Evolutionary conservation across 2,329 filamentous ascomycete genomes (phyloP), one percentile per base, ranked within the genome.

Genomic region (Trichoderma atroviride): DNA sequence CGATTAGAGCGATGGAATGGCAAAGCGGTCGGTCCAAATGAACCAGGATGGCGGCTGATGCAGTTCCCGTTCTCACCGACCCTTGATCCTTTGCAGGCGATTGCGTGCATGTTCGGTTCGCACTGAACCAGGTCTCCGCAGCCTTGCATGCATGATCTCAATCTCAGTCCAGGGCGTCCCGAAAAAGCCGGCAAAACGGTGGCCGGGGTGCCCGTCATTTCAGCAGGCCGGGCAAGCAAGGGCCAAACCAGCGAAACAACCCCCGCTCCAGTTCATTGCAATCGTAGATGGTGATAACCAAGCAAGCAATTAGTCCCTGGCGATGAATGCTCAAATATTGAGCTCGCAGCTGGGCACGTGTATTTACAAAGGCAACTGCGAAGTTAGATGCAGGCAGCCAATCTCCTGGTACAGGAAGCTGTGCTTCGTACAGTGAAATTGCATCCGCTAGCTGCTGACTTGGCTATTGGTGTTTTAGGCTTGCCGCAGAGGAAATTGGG

Each of bases 111-210:
- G 29, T 31, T 31, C 52, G 16, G 29, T 22, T 47, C 52, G 27
- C 52, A 29, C 16, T 55, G 24, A 29, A 52, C 43, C n/a, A 50
- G 61, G 59, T 56, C 56, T 65, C 50, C 52, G 52, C 62, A 56
- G 52, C 24, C 62, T 7, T 65, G 62, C 62, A 65, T 56, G 62
- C 62, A 65, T 56, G 62, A 65, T 65, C 62, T 29, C 35, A 65
- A 65, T 65, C 62, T 40, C 52, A 19, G 29, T 33, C 31, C 47
- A 29, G 29, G 52, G 40, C 62, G 52, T 56, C 29, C 62, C 62
- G 62, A 31, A 43, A 65, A 65, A 65, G 62, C 62, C 62, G 52
- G 35, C 22, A 13, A 22, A 35, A 33, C 5, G 53, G 40, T 16
- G 40, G 57, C 63, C 63, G 35, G 63, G 63, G 63, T 58, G 27